Base-by-base conservation (phyloP, 768 basidiomycete species). In the Auricularia auricula-judae region DNA sequence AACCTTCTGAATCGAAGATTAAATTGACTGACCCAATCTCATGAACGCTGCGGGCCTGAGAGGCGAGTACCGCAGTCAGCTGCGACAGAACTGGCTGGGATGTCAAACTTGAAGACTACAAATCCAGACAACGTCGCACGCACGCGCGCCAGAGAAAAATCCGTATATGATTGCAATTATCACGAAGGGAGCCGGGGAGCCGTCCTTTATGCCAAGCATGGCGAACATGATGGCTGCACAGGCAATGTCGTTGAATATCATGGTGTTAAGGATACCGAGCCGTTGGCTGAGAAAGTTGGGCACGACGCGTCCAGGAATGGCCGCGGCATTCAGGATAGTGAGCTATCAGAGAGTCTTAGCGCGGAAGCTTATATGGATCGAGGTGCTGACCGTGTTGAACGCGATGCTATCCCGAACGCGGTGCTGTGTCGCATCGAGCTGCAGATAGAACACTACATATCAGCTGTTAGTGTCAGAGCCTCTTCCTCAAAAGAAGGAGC, bases 371-470 rank as follows among this genome's bases (percentile, higher is more conserved):
- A 18, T 18, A 12, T 5, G 14, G 16, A 51, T 11, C 18, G 5
- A 34, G 21, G 12, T 59, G 23, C 21, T 4, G 64, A 85, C 85
- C 39, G 78, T 79, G 65, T 85, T 85, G 66, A 86, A 86, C 0
- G 85, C 81, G 4, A 86, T 73, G 18, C 70, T 74, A 8, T 76
- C 70, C 14, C 73, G 71, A 51, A 82, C 75, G 1, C 79, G 78
- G 63, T 82, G 82, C 61, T 76, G 72, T 23, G 82, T 74, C 0
- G 84, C 77, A 64, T 82, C 79, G 11, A 85, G 71, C 66, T 86
- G 85, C 4, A 85, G 67, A 69, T 82, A 86, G 72, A 83, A 85
- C 16, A 83, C 74, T 0, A 83, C 83, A 59, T 77, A 82, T 65
- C 77, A 84, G 56, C 10, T 59, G 53, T 54, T 23, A 59, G 56